phyloP scores from a whole-genome alignment of 2,329 filamentous ascomycete species.

The Tolypocladium tundrense region DNA sequence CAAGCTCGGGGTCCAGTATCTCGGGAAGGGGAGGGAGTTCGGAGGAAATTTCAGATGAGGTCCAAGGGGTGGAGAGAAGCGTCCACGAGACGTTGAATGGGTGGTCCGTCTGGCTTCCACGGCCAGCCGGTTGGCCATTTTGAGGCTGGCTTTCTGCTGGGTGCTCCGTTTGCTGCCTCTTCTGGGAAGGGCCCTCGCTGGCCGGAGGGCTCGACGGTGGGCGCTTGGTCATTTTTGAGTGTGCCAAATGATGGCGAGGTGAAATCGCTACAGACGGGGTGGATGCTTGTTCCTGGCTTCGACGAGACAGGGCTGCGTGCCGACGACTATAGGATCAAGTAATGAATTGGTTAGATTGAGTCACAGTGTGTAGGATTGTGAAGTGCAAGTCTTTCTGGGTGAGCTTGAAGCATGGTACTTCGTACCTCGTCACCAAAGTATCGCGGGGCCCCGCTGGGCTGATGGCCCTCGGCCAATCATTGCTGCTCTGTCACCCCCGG shows the following conservation, averaged over 20 bases:
- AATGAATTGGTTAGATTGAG: too few species aligned
- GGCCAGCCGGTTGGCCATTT: not conserved
- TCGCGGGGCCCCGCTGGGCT: not conserved
- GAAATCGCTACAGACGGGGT: too few species aligned
- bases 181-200: not conserved
- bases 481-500: not conserved
- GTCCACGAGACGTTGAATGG: not conserved
- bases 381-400: not conserved
- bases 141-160: not conserved
- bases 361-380: not conserved
- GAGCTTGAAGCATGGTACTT: not conserved
- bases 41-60: constrained; percentile 34
- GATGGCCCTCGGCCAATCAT: constrained; percentile 4
- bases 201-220: constrained; percentile 1
- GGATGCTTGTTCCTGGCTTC: not conserved
- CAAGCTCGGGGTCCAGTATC: constrained; percentile 48
- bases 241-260: not conserved
- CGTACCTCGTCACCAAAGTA: not conserved
- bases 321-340: not conserved
- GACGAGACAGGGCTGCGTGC: not conserved
- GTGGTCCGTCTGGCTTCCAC: not conserved
- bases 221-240: constrained; percentile 27
- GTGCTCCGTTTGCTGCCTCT: constrained; percentile 3
- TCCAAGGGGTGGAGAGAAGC: constrained; percentile 34
- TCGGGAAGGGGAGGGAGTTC: constrained; percentile 48